Conservation (phyloP, 352 stramenopile genomes). For the Plasmopara viticola region DNA sequence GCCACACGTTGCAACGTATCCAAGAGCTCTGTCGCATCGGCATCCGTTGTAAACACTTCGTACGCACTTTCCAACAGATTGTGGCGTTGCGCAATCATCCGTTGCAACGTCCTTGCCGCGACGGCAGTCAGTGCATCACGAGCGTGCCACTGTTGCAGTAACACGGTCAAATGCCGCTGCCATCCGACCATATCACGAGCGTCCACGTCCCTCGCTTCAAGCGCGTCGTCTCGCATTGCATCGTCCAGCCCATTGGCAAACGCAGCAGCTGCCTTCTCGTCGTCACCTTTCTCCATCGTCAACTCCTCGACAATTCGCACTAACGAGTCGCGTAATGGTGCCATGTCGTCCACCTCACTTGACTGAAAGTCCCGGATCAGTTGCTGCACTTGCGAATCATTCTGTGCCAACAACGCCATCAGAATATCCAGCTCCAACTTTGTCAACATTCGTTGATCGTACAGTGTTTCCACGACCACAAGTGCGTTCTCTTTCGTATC, state of each 20-base stretch:
- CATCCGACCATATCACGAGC: constrained; percentile 25
- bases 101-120: constrained; percentile 34
- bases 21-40: constrained; percentile 55
- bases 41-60: constrained; percentile 54
- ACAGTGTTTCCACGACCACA: constrained; percentile 35
- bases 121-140: constrained; percentile 25
- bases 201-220: constrained; percentile 21
- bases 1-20: constrained; percentile 67
- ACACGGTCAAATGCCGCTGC: constrained; percentile 41
- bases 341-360: constrained; percentile 21
- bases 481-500: constrained; percentile 2
- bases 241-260: constrained; percentile 30
- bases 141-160: constrained; percentile 42
- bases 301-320: constrained; percentile 60
- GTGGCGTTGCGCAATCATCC: constrained; percentile 43
- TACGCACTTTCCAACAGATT: constrained; percentile 69
- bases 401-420: constrained; percentile 48
- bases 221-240: constrained; percentile 14
- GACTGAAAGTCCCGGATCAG: constrained; percentile 38
- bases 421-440: constrained; percentile 54
- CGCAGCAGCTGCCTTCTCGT: constrained; percentile 39
- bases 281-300: constrained; percentile 52
- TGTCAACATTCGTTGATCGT: constrained; percentile 58
- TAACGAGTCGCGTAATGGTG: constrained; percentile 36
- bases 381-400: constrained; percentile 43